Evolutionary conservation across 768 basidiomycete species (phyloP).

Genomic region (Rhodocollybia butyracea): DNA sequence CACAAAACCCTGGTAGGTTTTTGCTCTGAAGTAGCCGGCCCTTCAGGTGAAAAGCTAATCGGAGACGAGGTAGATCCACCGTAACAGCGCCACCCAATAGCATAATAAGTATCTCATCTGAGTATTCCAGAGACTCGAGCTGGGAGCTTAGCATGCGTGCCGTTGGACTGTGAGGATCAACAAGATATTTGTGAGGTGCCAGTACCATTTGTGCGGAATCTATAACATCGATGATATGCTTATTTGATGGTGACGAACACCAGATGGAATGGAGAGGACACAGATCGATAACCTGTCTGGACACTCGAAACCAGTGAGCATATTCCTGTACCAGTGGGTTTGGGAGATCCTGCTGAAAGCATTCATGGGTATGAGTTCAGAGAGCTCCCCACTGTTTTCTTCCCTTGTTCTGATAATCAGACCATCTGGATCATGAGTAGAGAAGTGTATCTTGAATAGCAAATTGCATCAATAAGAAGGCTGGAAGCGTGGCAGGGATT

Average conservation of each 20-base stretch:
- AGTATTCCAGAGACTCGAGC: conserved; percentile 21
- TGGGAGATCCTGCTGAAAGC: conserved; percentile 24
- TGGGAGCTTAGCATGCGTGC: conserved; percentile 24
- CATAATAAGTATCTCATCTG: conserved; percentile 20
- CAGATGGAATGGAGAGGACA: conserved; percentile 23
- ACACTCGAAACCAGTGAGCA: conserved; percentile 29
- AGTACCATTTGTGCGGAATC: neutral
- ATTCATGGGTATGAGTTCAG: conserved; percentile 32
- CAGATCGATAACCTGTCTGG: conserved; percentile 20
- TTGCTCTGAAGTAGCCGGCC: conserved; percentile 8
- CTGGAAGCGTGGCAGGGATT: too few species aligned
- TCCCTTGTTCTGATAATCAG: conserved; percentile 23
- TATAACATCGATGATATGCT: conserved; percentile 21
- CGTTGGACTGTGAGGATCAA: conserved; percentile 24
- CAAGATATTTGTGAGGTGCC: conserved; percentile 12
- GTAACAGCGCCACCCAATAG: neutral
- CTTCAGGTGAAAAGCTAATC: conserved; percentile 28
- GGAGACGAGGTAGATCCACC: conserved; percentile 26
- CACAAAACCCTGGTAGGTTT: conserved; percentile 12
- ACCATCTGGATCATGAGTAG: conserved; percentile 9
- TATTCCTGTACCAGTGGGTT: conserved; percentile 16
- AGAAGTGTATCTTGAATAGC: conserved; percentile 29
- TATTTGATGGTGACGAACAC: conserved; percentile 16
- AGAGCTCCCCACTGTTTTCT: conserved; percentile 12
- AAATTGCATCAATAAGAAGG: too few species aligned